Percentiles rank a stretch among this genome's conserved stretches.
Conservation (phyloP, 805 yeast genomes). For the Saturnispora dispora region DNA sequence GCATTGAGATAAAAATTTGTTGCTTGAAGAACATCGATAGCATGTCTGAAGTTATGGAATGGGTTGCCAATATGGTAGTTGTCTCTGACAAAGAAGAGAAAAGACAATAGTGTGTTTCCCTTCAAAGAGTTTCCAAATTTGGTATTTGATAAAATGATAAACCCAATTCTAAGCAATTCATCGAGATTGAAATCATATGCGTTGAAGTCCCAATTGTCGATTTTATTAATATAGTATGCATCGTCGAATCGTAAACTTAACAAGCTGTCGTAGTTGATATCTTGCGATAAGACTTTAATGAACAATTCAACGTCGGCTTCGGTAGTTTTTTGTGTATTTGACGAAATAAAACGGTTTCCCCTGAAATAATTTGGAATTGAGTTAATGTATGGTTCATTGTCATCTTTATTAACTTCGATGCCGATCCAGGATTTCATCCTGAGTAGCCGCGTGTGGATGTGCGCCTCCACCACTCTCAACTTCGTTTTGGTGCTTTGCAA, state of each 20-base stretch:
- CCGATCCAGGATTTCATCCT: slow-evolving; percentile 38
- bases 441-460: slow-evolving; percentile 22
- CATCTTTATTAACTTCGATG: slow-evolving; percentile 6
- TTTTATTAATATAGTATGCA: slow-evolving; percentile 24
- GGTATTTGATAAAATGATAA: slow-evolving; percentile 35
- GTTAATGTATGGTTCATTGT: slow-evolving; percentile 20
- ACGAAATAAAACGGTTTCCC: not conserved
- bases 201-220: slow-evolving; percentile 60
- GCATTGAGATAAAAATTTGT: slow-evolving; percentile 45
- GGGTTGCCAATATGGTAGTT: slow-evolving; percentile 79
- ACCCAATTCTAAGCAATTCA: slow-evolving; percentile 56
- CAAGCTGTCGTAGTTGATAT: slow-evolving; percentile 24
- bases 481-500: not conserved
- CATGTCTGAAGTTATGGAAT: slow-evolving; percentile 93
- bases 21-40: slow-evolving; percentile 91
- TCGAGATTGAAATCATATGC: slow-evolving; percentile 58
- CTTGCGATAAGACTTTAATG: slow-evolving; percentile 18
- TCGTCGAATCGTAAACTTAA: slow-evolving; percentile 19
- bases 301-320: slow-evolving; percentile 8
- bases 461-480: slow-evolving; percentile 5
- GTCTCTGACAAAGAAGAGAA: slow-evolving; percentile 62
- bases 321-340: not conserved
- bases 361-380: slow-evolving; percentile 28
- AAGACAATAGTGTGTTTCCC: slow-evolving; percentile 14
- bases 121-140: not conserved